These are phyloP conservation scores for Phaeophleospora eucalypticola DNA, from an alignment of 2,329 filamentous ascomycete genomes.

Conservation along the genomic window DNA sequence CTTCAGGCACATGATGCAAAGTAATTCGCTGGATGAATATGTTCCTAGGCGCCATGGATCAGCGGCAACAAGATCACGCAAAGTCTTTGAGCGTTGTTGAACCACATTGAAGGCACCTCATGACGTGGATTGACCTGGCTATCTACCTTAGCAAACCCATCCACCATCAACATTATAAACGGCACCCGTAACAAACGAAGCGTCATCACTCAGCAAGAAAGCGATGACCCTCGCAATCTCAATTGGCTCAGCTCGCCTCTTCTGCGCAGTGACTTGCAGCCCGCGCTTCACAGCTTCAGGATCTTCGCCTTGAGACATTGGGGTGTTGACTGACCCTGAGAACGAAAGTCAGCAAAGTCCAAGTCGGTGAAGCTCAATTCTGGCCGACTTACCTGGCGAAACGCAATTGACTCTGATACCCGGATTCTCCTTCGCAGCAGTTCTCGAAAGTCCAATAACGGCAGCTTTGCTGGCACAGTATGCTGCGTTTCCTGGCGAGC, in stretches of 20 bases:
- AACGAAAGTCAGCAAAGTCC: too few relatives aligned
- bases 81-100: too few relatives aligned
- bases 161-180: neutral
- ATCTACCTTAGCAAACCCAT: neutral
- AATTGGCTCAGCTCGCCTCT: conserved; percentile 1
- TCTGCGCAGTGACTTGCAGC: conserved; percentile 3
- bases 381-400: too few relatives aligned
- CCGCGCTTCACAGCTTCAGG: neutral
- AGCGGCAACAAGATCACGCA: too few relatives aligned
- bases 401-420: too few relatives aligned
- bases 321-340: conserved; percentile 3
- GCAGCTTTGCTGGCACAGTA: conserved; percentile 5
- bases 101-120: too few relatives aligned
- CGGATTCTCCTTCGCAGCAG: conserved; percentile 2
- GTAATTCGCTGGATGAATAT: too few relatives aligned
- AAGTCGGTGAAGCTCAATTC: too few relatives aligned
- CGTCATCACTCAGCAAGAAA: conserved; percentile 9
- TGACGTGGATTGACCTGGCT: neutral
- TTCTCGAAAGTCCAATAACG: conserved; percentile 1
- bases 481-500: conserved; percentile 2
- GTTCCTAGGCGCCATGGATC: too few relatives aligned
- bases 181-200: neutral
- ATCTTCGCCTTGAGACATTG: conserved; percentile 3
- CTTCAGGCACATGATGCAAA: too few relatives aligned
- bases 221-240: conserved; percentile 7